Evolutionary conservation across 768 basidiomycete genomes (phyloP).

Genomic region (Austroboletus festivus): DNA sequence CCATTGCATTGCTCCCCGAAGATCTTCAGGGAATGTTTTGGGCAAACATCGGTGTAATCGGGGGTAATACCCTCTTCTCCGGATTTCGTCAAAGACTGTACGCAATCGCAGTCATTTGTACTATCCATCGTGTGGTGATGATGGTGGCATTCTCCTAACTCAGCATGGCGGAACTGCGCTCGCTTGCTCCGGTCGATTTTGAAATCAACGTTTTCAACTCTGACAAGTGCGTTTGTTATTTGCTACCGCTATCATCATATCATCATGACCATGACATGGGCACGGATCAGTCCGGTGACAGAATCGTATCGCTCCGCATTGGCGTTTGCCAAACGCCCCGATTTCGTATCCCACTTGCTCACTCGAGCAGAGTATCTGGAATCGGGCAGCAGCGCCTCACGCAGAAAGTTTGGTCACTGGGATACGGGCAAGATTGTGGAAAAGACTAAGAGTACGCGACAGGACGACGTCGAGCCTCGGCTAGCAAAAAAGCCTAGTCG

Average conservation of each 20-base stretch:
- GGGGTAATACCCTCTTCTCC: constrained; percentile 74
- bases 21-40: constrained; percentile 93
- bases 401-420: constrained; percentile 73
- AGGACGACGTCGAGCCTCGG: constrained; percentile 26
- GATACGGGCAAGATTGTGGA: constrained; percentile 31
- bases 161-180: constrained; percentile 71
- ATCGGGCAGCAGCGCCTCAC: constrained; percentile 69
- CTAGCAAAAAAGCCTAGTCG: constrained; percentile 28
- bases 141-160: constrained; percentile 12
- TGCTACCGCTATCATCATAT: constrained; percentile 3
- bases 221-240: constrained; percentile 55
- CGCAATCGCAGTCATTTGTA: constrained; percentile 29
- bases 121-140: constrained; percentile 9
- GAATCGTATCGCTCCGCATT: constrained; percentile 64
- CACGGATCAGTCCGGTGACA: constrained; percentile 52
- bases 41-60: constrained; percentile 88
- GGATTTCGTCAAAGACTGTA: constrained; percentile 78
- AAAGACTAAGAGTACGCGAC: constrained; percentile 20
- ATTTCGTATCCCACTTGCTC: constrained; percentile 53
- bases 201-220: constrained; percentile 73
- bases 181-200: constrained; percentile 78
- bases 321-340: constrained; percentile 51
- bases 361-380: constrained; percentile 85
- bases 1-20: constrained; percentile 71
- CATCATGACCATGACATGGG: constrained; percentile 20